A percentile compares a stretch with the other conserved stretches of the same genome.
phyloP scores from a whole-genome alignment of 306 rosid genomes.

The Prunus padus region DNA sequence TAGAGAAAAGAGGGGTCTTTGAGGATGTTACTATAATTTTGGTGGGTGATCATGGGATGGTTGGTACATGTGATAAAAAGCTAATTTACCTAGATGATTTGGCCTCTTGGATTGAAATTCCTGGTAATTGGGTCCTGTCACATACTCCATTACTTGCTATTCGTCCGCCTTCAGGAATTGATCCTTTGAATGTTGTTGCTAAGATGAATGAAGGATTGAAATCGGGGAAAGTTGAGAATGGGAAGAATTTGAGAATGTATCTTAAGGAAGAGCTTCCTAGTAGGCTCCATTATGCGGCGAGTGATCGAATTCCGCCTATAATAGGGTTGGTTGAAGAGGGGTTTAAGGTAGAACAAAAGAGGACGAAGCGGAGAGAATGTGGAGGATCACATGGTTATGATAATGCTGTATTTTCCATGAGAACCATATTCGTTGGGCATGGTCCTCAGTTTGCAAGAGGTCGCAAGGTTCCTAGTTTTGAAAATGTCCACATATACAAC shows the following conservation, averaged over 20 bases:
- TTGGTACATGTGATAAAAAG: constrained; percentile 92
- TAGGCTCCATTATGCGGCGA: constrained; percentile 64
- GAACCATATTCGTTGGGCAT: constrained; percentile 83
- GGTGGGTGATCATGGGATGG: constrained; percentile 99
- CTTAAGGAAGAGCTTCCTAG: constrained; percentile 83
- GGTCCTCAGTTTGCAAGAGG: constrained; percentile 94
- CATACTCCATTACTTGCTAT: constrained; percentile 70
- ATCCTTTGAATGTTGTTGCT: constrained; percentile 43
- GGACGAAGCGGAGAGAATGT: constrained; percentile 57
- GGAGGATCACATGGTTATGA: constrained; percentile 98
- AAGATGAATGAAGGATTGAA: constrained; percentile 79
- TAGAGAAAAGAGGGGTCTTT: constrained; percentile 75
- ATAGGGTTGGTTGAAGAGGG: constrained; percentile 81
- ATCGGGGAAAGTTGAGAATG: constrained; percentile 81
- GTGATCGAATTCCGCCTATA: constrained; percentile 74
- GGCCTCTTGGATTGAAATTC: constrained; percentile 71
- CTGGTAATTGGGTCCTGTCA: constrained; percentile 56
- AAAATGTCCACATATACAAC: constrained; percentile 89
- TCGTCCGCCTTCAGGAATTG: constrained; percentile 55
- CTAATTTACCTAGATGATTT: constrained; percentile 70
- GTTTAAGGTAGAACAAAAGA: constrained; percentile 80
- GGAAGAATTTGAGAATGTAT: constrained; percentile 65
- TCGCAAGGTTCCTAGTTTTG: constrained; percentile 84
- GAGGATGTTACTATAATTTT: constrained; percentile 81
- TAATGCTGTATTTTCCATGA: constrained; percentile 89